These are phyloP conservation scores for Lasiosphaeria ovina DNA, from an alignment of 495 filamentous ascomycete species.

Conservation along the genomic window DNA sequence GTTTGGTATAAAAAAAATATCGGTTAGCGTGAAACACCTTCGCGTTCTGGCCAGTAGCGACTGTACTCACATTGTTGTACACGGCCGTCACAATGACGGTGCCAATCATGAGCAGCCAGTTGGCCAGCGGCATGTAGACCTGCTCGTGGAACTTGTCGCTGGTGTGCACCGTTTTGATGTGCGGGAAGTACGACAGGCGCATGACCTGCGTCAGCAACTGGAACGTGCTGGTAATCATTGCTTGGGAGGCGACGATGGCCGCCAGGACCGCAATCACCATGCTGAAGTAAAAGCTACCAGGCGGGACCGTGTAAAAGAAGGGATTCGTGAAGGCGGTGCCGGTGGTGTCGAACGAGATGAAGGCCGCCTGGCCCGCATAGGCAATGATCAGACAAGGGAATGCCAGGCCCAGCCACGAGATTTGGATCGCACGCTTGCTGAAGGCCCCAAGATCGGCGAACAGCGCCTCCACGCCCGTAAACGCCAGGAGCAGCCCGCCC, in stretches of 20 bases:
- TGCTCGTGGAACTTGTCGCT: constrained; percentile 66
- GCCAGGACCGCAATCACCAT: constrained; percentile 66
- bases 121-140: constrained; percentile 67
- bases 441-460: constrained; percentile 78
- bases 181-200: constrained; percentile 72
- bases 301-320: constrained; percentile 66
- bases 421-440: constrained; percentile 56
- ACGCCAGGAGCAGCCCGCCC: constrained; percentile 66
- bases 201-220: constrained; percentile 68
- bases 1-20: neutral
- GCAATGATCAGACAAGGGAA: constrained; percentile 68
- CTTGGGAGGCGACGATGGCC: constrained; percentile 71
- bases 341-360: constrained; percentile 57
- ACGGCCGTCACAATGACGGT: constrained; percentile 68
- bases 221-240: constrained; percentile 71
- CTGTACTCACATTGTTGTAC: constrained; percentile 55
- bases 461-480: constrained; percentile 72
- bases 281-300: constrained; percentile 63
- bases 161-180: constrained; percentile 67
- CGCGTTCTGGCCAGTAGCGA: neutral
- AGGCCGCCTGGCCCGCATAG: constrained; percentile 72
- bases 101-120: constrained; percentile 73
- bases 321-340: constrained; percentile 63
- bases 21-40: neutral
- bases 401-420: constrained; percentile 61